These are phyloP conservation scores for Teunomyces funiuensis DNA, from an alignment of 805 yeast species.

Conservation along the genomic window DNA sequence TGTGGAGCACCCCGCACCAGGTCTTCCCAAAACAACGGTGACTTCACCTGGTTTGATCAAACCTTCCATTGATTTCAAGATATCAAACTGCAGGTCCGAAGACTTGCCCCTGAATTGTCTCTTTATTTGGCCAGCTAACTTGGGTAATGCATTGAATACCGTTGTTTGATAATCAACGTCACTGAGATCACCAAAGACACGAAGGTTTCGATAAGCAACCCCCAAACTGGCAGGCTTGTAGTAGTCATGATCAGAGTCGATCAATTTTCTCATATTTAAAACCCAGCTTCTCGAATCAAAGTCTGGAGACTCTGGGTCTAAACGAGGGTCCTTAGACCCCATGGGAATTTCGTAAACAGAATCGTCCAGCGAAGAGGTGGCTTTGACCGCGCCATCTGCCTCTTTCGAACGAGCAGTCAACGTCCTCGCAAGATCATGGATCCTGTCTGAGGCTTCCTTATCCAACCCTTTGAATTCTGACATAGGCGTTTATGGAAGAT, in stretches of 20 bases:
- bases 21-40: conserved; percentile 74
- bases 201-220: conserved; percentile 14
- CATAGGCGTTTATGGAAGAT: not conserved
- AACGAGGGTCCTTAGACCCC: conserved; percentile 8
- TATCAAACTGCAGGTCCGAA: conserved; percentile 39
- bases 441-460: conserved; percentile 6
- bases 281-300: conserved; percentile 15
- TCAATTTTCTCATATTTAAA: conserved; percentile 10
- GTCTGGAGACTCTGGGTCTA: conserved; percentile 12
- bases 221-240: conserved; percentile 15
- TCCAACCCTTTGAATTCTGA: conserved; percentile 4
- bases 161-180: conserved; percentile 17
- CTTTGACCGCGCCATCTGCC: conserved; percentile 1
- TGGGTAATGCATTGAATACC: conserved; percentile 10
- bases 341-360: conserved; percentile 1
- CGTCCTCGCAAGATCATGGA: conserved; percentile 7
- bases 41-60: conserved; percentile 60
- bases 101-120: conserved; percentile 9
- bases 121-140: conserved; percentile 5
- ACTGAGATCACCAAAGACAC: conserved; percentile 13
- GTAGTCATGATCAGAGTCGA: conserved; percentile 13
- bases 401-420: conserved; percentile 8
- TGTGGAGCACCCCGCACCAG: conserved; percentile 81
- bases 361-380: conserved; percentile 1
- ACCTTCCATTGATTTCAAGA: conserved; percentile 67